A percentile compares a stretch with the other conserved stretches of the same genome.
phyloP scores from a whole-genome alignment of 768 basidiomycete species.

The Naganishia randhawae region DNA sequence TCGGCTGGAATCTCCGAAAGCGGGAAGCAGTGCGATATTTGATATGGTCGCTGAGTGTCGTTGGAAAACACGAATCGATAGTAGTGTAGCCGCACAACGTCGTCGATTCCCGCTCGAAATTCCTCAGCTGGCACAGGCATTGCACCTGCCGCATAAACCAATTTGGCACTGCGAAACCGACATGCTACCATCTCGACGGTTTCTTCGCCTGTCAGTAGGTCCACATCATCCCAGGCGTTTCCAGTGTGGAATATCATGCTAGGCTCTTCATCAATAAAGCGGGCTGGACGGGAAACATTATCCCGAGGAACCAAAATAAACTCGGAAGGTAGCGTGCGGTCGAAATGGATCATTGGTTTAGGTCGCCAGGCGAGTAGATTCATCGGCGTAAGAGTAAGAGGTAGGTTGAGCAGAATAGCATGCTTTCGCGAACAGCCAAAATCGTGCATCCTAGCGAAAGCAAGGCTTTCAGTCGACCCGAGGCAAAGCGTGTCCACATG shows the following conservation, averaged over 20 bases:
- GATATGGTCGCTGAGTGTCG: constrained; percentile 1
- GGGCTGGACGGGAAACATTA: constrained; percentile 34
- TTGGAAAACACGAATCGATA: constrained; percentile 44
- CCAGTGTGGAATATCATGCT: constrained; percentile 54
- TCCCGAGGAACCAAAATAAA: constrained; percentile 52
- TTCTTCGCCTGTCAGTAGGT: constrained; percentile 28
- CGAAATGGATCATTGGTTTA: constrained; percentile 49
- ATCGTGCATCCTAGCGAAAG: constrained; percentile 52
- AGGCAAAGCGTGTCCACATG: neutral
- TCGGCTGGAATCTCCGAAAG: constrained; percentile 52
- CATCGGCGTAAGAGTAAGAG: constrained; percentile 51
- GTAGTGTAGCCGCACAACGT: constrained; percentile 49
- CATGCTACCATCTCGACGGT: constrained; percentile 51
- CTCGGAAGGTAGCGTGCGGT: constrained; percentile 46
- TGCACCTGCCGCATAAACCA: constrained; percentile 52
- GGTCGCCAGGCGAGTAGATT: constrained; percentile 47
- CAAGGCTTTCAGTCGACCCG: neutral
- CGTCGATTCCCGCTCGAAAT: constrained; percentile 39
- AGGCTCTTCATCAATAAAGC: constrained; percentile 48
- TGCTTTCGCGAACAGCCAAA: constrained; percentile 50
- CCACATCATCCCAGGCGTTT: constrained; percentile 50
- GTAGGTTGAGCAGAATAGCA: constrained; percentile 52
- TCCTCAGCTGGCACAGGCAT: constrained; percentile 43
- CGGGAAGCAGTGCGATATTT: constrained; percentile 49
- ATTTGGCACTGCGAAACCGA: constrained; percentile 49